Evolutionary conservation across 192 early-diverging fungal genomes (phyloP).

Genomic region (Funneliformis geosporum): DNA sequence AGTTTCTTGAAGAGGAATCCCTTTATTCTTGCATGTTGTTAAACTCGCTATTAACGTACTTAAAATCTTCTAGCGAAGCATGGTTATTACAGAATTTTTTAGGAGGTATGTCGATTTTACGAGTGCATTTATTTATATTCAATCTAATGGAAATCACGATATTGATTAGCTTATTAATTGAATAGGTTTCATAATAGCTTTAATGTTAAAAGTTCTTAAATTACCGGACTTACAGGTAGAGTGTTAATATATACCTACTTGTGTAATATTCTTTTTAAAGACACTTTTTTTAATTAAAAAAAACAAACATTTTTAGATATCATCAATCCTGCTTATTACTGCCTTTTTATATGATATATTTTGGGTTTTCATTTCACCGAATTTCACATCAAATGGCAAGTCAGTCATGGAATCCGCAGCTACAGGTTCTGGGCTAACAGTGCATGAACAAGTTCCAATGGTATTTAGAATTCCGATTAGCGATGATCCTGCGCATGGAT

Average conservation of each 20-base stretch:
- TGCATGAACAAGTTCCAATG: conserved; percentile 45
- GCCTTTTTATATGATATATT: conserved; percentile 48
- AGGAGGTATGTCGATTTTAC: conserved; percentile 34
- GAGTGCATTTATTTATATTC: background rate
- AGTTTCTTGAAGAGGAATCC: no score
- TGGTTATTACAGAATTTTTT: conserved; percentile 48
- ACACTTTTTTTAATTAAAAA: background rate
- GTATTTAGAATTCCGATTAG: conserved; percentile 40
- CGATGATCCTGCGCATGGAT: conserved; percentile 27
- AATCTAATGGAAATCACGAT: background rate
- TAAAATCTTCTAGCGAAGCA: conserved; percentile 25
- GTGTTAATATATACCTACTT: background rate
- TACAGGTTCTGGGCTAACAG: conserved; percentile 43
- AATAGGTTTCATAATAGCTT: conserved; percentile 39
- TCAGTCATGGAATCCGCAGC: conserved; percentile 49
- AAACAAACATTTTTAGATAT: conserved; percentile 23
- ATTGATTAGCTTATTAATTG: background rate
- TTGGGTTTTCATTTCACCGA: conserved; percentile 46
- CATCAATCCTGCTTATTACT: conserved; percentile 38
- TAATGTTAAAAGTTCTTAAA: conserved; percentile 43
- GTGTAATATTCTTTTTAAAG: background rate
- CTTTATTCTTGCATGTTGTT: background rate
- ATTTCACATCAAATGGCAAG: conserved; percentile 41
- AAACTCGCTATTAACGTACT: background rate
- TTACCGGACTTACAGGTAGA: conserved; percentile 17